Evolutionary conservation across 257 asterid genomes (phyloP), one percentile per base, ranked within the genome.

Genomic region (Solanum lycopersicoides): DNA sequence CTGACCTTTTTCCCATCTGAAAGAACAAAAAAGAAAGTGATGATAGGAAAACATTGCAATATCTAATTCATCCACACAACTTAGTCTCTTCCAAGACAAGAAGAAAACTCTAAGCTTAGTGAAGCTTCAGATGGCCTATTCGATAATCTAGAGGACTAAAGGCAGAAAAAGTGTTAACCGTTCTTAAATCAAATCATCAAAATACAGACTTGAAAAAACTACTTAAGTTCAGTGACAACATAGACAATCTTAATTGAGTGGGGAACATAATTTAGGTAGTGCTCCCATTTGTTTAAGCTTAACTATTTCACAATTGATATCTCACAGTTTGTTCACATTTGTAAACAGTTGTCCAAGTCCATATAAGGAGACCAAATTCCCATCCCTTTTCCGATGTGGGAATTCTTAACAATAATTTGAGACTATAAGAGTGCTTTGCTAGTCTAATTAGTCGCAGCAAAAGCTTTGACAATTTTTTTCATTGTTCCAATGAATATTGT

Each of bases 1-100:
- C 96, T 91, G 37, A 91, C 91, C 88, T 93, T 92, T 84, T 45
- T 91, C 59, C 94, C 96, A 88, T 95, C 98, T 96, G 92, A 35
- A 88, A 60, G 59, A 39, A 11, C 47, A 85, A 68, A 56, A 37
- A 42, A 7, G 42, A 68, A 66, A 28, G 4, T 12, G 12, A 47
- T 20, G 42, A 47, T 30, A 50, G 11, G 66, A 47, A 28, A 80
- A 16, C 18, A 18, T 47, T 32, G 42, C 69, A 82, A 47, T 10
- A 82, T 18, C 30, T 30, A 32, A 50, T 30, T 82, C 30, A 30
- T 20, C 10, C 21, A 3, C 28, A 50, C 45, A 50, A 50, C 20
- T 50, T 82, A 3, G 45, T 47, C 69, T 16, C 85, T 50, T 30
- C 42, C 30, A 30, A 30, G 41, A 82, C 11, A 1, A 11, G 83